Base-by-base conservation (phyloP, 306 rosid species). In the Rubus idaeus region DNA sequence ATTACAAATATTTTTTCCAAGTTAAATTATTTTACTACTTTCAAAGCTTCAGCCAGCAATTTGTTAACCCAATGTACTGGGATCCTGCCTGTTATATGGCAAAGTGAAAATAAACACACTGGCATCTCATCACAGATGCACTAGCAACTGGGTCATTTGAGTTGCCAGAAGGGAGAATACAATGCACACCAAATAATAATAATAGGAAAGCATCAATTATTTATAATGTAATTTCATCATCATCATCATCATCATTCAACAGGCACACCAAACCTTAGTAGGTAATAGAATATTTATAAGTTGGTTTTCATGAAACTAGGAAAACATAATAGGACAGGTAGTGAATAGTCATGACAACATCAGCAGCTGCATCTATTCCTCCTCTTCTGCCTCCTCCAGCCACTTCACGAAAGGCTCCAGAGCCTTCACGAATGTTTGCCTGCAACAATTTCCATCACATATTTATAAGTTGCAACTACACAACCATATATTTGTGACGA, bases 301-400 rank as follows among this genome's bases (percentile, higher is more conserved):
- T 40, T 65, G 70, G 11, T n/a, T 64, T 10, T 64, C 70, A 40
- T 65, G 49, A 40, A 37, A 40, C 49, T 65, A 40, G 68, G 17
- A 65, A 64, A 39, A 39, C 23, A 64, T 68, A 46, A 51, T 58
- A 46, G 57, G 70, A 49, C 72, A 51, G 2, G 18, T 18, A 57
- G 76, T 35, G 68, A 23, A 23, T 6, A 50, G 6, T 23, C 26
- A 53, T 30, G 26, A 49, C 73, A 57, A 70, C 74, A 11, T 46
- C 55, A 8, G 49, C 47, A 57, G 78, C 87, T 21, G 46, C 73
- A 62, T 44, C 80, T 84, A 89, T 23, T 96, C 99, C 89, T 96
- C 99, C 75, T 96, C 99, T 84, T 96, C 99, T 10, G 99, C 99
- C 91, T 92, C 99, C 87, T 96, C 99, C 89, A 96, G 93, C 99